Base-by-base conservation (phyloP, 192 early-diverging fungal genomes). In the Coemansia aciculifera region DNA sequence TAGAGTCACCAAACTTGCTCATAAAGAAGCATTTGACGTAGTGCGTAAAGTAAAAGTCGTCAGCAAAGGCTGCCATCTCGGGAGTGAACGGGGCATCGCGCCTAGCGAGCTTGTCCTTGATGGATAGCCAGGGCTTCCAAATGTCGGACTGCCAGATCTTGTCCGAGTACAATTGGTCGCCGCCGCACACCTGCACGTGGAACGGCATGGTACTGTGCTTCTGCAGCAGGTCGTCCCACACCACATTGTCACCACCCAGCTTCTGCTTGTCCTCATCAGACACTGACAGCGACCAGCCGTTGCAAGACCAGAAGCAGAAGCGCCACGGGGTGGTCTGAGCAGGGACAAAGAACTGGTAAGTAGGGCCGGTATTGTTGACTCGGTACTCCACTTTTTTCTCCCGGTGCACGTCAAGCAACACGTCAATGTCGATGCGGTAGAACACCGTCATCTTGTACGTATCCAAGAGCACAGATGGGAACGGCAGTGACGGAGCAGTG, bases 151-250 rank as follows among this genome's bases (percentile, higher is more conserved):
- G 56, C 78, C 88, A 84, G 49, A 92, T 59, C 29, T 68, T 61
- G 73, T 91, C 90, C 24, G 86, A 73, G 56, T 92, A 92, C 15
- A 92, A 77, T 68, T 92, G 90, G 75, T 92, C 90, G 54, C 90
- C 90, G 23, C 90, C 90, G 42, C 90, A 89, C 49, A 92, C 79
- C 77, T 90, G 85, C 21, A 89, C 86, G 62, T 92, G 89, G 71
- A 89, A 88, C 11, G 89, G 89, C 31, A 83, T 72, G 23, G 69
- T 68, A 2, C 71, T 74, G 66, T 90, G 89, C 71, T 88, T 85
- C 24, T 77, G 80, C 68, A 89, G 59, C 13, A 85, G 74, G 76
- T 92, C 90, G 63, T 88, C 84, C 90, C 90, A 92, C 39, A 92
- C 69, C 5, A 87, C 87, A 13, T 87, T 85, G 77, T 72, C 63